phyloP scores from a whole-genome alignment of 768 basidiomycete genomes.

The Psilocybe cubensis region DNA sequence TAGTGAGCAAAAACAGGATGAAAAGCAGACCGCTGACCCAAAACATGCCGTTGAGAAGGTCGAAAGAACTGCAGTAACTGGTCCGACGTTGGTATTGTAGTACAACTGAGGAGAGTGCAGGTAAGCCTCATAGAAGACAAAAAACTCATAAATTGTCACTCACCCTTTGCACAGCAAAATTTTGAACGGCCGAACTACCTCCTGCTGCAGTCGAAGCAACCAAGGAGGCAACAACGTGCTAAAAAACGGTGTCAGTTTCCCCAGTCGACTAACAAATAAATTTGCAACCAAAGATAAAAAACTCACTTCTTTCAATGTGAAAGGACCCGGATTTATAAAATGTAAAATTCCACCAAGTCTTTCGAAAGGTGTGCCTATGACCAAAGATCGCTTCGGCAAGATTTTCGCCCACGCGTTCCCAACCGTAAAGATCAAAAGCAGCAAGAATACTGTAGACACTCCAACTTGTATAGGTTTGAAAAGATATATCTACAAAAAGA shows the following conservation, averaged over 20 bases:
- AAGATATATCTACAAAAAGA: conserved; percentile 49
- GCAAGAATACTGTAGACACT: conserved; percentile 60
- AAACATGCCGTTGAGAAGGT: conserved; percentile 70
- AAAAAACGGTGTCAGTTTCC: background rate
- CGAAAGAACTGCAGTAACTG: conserved; percentile 59
- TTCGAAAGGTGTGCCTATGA: conserved; percentile 47
- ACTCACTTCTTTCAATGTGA: conserved; percentile 61
- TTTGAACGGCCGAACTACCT: conserved; percentile 56
- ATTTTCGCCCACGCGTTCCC: conserved; percentile 54
- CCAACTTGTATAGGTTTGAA: conserved; percentile 59
- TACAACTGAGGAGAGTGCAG: conserved; percentile 44
- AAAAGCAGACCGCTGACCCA: conserved; percentile 41
- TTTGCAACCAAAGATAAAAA: background rate
- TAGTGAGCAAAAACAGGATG: background rate
- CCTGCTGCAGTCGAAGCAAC: conserved; percentile 59
- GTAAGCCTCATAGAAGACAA: background rate
- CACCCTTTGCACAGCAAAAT: conserved; percentile 65
- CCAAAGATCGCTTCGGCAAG: conserved; percentile 43
- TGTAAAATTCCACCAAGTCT: conserved; percentile 42
- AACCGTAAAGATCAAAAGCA: conserved; percentile 55
- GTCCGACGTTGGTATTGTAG: conserved; percentile 58
- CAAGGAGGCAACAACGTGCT: conserved; percentile 63
- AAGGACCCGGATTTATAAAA: conserved; percentile 62
- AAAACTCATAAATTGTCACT: background rate
- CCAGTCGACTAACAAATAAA: background rate